Evolutionary conservation across 805 yeast species (phyloP).

Genomic region (Cyberlindnera petersonii): DNA sequence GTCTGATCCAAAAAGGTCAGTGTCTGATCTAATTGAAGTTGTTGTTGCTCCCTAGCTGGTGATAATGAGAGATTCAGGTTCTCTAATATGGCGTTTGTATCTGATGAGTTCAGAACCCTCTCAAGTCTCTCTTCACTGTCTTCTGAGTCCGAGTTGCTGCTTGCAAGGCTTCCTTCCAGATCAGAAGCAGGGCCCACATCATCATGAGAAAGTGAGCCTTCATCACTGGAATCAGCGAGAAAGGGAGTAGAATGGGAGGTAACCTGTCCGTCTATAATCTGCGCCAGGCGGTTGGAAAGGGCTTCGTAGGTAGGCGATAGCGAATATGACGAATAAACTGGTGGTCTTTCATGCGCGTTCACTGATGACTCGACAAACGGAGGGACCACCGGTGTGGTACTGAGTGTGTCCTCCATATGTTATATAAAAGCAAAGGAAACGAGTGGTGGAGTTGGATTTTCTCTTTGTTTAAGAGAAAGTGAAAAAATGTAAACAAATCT

Average conservation of each 20-base stretch:
- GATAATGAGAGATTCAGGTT: conserved; percentile 13
- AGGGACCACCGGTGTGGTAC: too few relatives aligned
- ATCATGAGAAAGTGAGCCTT: neutral
- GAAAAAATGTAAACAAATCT: conserved; percentile 9
- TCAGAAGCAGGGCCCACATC: conserved; percentile 2
- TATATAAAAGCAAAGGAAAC: too few relatives aligned
- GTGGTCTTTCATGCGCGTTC: too few relatives aligned
- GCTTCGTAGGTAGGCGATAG: neutral
- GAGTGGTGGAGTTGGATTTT: too few relatives aligned
- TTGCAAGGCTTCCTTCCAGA: conserved; percentile 1
- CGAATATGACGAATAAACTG: too few relatives aligned
- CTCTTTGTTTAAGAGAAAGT: too few relatives aligned
- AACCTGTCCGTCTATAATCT: conserved; percentile 8
- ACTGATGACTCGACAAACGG: too few relatives aligned
- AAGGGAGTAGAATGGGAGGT: neutral
- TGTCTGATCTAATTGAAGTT: neutral
- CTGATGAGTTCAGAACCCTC: conserved; percentile 17
- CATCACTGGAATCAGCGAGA: neutral
- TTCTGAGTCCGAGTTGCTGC: conserved; percentile 10
- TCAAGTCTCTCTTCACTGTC: conserved; percentile 13
- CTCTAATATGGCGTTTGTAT: conserved; percentile 14
- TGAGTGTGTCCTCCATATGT: too few relatives aligned
- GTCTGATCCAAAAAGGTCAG: neutral
- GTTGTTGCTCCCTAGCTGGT: conserved; percentile 1
- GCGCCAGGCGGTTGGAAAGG: conserved; percentile 5